Percentiles rank a stretch among this genome's conserved stretches.
These are phyloP conservation scores for Allomyces arbusculus DNA, from an alignment of 192 early-diverging fungal species.

Conservation along the genomic window DNA sequence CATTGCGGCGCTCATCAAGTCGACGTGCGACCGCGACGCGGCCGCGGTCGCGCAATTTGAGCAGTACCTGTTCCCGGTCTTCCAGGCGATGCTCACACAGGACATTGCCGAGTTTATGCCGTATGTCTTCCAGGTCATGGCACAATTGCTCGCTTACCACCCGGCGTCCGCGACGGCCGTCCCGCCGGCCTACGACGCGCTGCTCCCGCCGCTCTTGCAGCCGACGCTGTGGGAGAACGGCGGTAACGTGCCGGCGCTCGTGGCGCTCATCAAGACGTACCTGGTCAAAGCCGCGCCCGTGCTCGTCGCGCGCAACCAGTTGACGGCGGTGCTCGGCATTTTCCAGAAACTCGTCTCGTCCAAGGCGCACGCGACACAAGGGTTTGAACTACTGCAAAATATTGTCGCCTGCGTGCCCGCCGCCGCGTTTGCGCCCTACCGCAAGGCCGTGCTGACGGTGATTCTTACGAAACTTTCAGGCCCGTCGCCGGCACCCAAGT, in stretches of 20 bases:
- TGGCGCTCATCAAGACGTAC: conserved; percentile 69
- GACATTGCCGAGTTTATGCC: conserved; percentile 86
- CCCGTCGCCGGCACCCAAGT: conserved; percentile 15
- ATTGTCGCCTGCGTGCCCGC: conserved; percentile 59
- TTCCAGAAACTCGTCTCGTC: conserved; percentile 80
- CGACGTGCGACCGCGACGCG: conserved; percentile 51
- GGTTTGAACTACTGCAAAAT: conserved; percentile 56
- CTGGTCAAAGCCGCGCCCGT: conserved; percentile 46
- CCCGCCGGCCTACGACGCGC: conserved; percentile 44
- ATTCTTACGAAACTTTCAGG: conserved; percentile 25
- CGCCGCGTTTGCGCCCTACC: conserved; percentile 26
- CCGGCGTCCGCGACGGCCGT: conserved; percentile 24
- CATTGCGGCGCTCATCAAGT: conserved; percentile 66
- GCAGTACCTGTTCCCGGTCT: conserved; percentile 62
- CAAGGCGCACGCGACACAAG: conserved; percentile 64
- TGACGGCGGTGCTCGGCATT: conserved; percentile 75
- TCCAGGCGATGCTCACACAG: conserved; percentile 64
- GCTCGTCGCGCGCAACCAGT: conserved; percentile 44
- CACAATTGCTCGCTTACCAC: conserved; percentile 69
- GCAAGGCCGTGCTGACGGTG: conserved; percentile 39
- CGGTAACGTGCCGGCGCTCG: conserved; percentile 86
- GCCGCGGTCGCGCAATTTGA: conserved; percentile 63
- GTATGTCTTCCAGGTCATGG: conserved; percentile 90
- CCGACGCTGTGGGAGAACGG: conserved; percentile 74
- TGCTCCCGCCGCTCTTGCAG: conserved; percentile 58